Evolutionary conservation across 208 protist genomes (phyloP).

Genomic region (Crithidia thermophila): DNA sequence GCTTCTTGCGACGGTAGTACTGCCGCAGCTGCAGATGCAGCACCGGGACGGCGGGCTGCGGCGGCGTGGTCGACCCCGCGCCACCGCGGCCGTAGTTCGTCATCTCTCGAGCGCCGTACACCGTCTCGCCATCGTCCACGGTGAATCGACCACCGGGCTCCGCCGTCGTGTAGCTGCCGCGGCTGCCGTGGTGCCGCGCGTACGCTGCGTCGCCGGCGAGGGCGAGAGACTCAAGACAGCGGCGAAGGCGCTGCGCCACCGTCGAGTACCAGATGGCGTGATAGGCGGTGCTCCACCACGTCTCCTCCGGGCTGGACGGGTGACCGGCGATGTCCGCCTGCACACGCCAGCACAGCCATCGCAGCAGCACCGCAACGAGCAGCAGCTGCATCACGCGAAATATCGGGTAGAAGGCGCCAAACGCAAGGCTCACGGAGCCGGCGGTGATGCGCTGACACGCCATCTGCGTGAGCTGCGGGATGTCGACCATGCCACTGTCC

Average conservation of each 20-base stretch:
- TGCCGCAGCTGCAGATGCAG: conserved; percentile 13
- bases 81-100: neutral
- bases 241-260: neutral
- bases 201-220: neutral
- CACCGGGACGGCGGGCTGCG: neutral
- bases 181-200: too few species aligned
- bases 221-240: neutral
- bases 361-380: conserved; percentile 20
- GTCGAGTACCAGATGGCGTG: conserved; percentile 7
- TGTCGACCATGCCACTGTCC: conserved; percentile 10
- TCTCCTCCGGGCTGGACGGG: too few species aligned
- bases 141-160: too few species aligned
- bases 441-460: conserved; percentile 9
- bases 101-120: neutral
- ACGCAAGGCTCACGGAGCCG: conserved; percentile 8
- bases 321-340: conserved; percentile 1
- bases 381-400: conserved; percentile 20
- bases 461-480: conserved; percentile 28
- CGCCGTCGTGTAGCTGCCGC: too few species aligned
- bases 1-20: conserved; percentile 12
- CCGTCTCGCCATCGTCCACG: too few species aligned
- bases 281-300: conserved; percentile 13
- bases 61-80: neutral
- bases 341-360: conserved; percentile 26
- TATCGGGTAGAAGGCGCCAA: conserved; percentile 24